These are phyloP conservation scores for Stagonosporopsis cucurbitacearum DNA, from an alignment of 2,329 filamentous ascomycete genomes.

Conservation along the genomic window DNA sequence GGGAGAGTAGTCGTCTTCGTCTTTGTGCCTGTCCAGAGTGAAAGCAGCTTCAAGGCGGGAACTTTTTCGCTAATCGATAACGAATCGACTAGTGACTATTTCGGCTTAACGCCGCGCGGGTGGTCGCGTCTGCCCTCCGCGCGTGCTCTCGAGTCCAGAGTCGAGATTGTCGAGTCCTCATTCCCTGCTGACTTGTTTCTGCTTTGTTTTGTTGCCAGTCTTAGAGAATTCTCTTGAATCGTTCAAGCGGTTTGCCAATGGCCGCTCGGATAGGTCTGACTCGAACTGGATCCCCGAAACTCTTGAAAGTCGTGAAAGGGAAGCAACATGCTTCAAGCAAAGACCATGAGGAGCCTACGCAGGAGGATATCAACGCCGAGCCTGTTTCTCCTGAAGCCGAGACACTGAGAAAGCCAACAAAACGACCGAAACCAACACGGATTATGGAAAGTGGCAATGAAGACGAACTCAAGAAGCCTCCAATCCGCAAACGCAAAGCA, in stretches of 20 bases:
- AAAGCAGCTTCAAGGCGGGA: conserved; percentile 16
- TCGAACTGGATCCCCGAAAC: conserved; percentile 13
- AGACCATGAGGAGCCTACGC: conserved; percentile 43
- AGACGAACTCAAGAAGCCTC: not conserved
- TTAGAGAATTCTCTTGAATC: not conserved
- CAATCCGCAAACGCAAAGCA: conserved; percentile 7
- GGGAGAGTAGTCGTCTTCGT: conserved; percentile 1
- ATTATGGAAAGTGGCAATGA: not conserved
- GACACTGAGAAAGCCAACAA: not conserved
- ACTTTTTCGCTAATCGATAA: conserved; percentile 32
- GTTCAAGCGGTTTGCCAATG: not conserved
- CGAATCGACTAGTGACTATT: not conserved
- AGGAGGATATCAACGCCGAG: conserved; percentile 22
- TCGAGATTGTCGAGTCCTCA: not conserved
- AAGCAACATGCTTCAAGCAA: conserved; percentile 46
- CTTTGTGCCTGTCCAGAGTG: conserved; percentile 1
- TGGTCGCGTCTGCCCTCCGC: not conserved
- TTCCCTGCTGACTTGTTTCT: not conserved
- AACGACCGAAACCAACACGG: not conserved
- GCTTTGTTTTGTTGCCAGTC: not conserved
- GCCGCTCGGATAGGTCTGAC: not conserved
- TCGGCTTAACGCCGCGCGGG: not conserved
- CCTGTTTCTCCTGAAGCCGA: conserved; percentile 36
- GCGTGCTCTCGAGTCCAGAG: not conserved
- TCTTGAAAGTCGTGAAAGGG: conserved; percentile 42